A percentile compares a stretch with the other conserved stretches of the same genome.
Conservation (phyloP, 1,284 basidiomycete species). For the Leccinum subrobustum region DNA sequence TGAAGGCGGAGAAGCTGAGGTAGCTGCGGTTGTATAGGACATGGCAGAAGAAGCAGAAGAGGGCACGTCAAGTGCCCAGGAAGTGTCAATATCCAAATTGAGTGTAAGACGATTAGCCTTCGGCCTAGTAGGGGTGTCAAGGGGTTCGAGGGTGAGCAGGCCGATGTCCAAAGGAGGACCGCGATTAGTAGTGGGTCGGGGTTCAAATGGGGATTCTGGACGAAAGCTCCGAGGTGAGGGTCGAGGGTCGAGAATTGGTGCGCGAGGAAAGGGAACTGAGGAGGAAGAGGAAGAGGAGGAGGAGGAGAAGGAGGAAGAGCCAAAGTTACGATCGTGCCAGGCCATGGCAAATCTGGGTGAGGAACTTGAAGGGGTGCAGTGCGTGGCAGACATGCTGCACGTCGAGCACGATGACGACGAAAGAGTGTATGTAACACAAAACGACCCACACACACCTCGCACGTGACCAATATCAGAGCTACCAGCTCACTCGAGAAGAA, state of each 20-base stretch:
- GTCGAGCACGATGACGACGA: constrained; percentile 9
- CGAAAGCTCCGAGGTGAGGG: constrained; percentile 6
- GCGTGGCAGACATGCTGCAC: constrained; percentile 36
- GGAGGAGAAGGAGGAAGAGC: neutral
- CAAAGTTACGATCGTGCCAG: neutral
- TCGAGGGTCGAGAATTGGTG: constrained; percentile 7
- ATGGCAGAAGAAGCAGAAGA: constrained; percentile 23
- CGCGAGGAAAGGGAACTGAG: constrained; percentile 22
- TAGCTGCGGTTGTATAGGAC: constrained; percentile 28
- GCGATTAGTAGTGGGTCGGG: constrained; percentile 11
- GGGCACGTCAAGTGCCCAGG: constrained; percentile 19
- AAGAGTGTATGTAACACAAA: neutral
- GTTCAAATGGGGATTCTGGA: constrained; percentile 22
- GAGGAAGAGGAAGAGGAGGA: constrained; percentile 14
- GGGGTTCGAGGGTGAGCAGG: constrained; percentile 5
- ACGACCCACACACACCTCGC: constrained; percentile 12
- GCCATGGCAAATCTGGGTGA: neutral
- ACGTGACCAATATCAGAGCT: constrained; percentile 26
- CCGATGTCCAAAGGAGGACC: constrained; percentile 16
- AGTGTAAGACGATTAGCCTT: constrained; percentile 23
- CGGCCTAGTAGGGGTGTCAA: constrained; percentile 5
- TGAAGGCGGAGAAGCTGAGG: constrained; percentile 13
- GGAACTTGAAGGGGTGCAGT: constrained; percentile 20
- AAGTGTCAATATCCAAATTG: constrained; percentile 22
- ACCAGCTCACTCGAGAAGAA: neutral